phyloP scores from a whole-genome alignment of 768 basidiomycete genomes.

The Naematelia aurantialba region DNA sequence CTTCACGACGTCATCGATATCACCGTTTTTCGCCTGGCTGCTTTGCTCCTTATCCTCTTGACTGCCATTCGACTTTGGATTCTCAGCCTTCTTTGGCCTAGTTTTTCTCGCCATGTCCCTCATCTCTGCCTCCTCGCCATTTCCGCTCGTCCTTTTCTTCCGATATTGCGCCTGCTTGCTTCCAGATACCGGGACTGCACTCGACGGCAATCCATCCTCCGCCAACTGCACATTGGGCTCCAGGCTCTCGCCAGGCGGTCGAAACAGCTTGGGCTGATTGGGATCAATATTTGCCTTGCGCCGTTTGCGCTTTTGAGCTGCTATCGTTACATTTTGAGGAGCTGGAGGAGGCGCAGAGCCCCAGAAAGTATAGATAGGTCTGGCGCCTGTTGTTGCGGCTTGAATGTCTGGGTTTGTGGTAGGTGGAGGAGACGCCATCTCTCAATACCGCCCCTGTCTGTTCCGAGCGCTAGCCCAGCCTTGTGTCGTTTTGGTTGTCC shows the following conservation, averaged over 20 bases:
- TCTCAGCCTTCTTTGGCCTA: constrained; percentile 3
- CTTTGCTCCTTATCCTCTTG: constrained; percentile 2
- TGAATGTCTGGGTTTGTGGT: neutral
- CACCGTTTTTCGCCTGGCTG: constrained; percentile 2
- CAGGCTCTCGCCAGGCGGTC: neutral
- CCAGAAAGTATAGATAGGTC: neutral
- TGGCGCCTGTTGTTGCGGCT: neutral
- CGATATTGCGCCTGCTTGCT: neutral
- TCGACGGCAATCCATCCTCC: neutral
- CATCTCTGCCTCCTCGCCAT: constrained; percentile 32
- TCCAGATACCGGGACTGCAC: too few relatives aligned
- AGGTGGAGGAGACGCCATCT: neutral
- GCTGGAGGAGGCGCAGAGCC: neutral
- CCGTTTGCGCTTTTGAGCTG: neutral
- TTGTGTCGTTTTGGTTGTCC: neutral
- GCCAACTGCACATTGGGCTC: neutral
- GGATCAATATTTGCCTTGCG: neutral
- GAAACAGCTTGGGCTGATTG: neutral
- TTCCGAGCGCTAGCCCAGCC: too few relatives aligned
- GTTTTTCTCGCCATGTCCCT: constrained; percentile 27
- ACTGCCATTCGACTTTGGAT: constrained; percentile 11
- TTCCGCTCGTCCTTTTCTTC: constrained; percentile 4
- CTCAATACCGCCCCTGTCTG: too few relatives aligned
- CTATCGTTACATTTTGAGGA: neutral
- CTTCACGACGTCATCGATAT: neutral